Conservation (phyloP, 176 grass and related monocot genomes). For the Bonia amplexicaulis region DNA sequence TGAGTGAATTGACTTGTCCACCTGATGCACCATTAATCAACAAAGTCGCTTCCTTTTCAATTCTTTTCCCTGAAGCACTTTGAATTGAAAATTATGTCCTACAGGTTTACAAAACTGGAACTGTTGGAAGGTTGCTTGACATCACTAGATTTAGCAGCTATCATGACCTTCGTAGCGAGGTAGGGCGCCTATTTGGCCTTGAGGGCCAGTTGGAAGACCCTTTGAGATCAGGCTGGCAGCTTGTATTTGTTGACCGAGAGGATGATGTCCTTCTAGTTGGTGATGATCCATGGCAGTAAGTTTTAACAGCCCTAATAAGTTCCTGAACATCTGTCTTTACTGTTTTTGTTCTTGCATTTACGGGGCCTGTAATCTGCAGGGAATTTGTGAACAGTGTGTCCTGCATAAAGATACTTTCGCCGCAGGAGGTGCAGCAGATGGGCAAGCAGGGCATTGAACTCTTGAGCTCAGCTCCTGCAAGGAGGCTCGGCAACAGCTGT, state of each 20-base stretch:
- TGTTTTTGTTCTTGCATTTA: conserved; percentile 3
- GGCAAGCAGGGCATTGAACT: conserved; percentile 55
- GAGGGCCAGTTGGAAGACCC: conserved; percentile 86
- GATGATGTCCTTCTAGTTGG: conserved; percentile 90
- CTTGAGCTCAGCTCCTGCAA: conserved; percentile 47
- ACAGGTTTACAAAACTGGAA: conserved; percentile 81
- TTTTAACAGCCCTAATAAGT: background rate
- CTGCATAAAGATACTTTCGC: conserved; percentile 95
- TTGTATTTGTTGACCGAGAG: conserved; percentile 96
- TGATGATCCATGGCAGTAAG: conserved; percentile 96
- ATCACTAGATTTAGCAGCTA: conserved; percentile 89
- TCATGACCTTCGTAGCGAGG: conserved; percentile 70
- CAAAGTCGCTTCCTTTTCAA: background rate
- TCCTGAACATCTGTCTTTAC: background rate
- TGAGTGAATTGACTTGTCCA: conserved; percentile 30
- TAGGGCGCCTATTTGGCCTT: conserved; percentile 81
- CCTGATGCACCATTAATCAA: background rate
- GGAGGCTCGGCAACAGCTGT: conserved; percentile 55
- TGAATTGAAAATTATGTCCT: conserved; percentile 19
- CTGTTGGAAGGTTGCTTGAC: conserved; percentile 63
- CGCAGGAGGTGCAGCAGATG: conserved; percentile 89
- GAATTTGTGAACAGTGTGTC: conserved; percentile 93
- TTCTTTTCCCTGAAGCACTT: background rate
- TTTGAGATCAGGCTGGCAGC: conserved; percentile 99
- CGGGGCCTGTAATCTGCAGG: conserved; percentile 36